Evolutionary conservation across 1,139 yeast genomes (phyloP), one percentile per base, ranked within the genome.

Genomic region (Candida tropicalis): DNA sequence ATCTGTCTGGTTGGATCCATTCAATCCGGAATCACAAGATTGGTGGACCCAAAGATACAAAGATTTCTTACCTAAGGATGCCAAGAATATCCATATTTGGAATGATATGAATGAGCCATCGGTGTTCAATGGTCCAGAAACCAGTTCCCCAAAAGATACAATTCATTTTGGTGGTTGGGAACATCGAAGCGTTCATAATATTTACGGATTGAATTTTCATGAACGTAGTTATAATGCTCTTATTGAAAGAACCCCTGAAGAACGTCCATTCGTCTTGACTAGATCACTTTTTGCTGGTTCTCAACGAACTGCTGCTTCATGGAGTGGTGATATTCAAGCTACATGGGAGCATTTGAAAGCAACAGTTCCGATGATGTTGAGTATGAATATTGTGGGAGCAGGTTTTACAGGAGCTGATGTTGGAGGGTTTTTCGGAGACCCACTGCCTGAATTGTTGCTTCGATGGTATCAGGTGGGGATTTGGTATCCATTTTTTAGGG

Each of bases 51-150:
- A 50, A 13, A 59, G 60, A 20, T 69, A 63, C 48, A 60, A 66
- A 43, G 52, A 54, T 4, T 79, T 86, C 46, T 72, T 82, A 50
- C 68, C 74, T 27, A 70, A 81, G 4, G 95, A 93, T 57, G 62
- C 89, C 42, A 70, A 81, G 6, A 93, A 93, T 57, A 62, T 90
- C 42, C 86, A 85, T 56, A 69, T 95, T 24, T 93, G 99, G 99
- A 95, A 93, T 62, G 99, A 95, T 62, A 93, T 93, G 99, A 89
- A 87, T 64, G 99, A 93, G 64, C 98, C 98, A 0, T 88, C 97
- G 0, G 86, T 93, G 3, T 95, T 93, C 61, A 81, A 84, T 55
- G 99, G 98, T 0, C 96, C 98, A 1, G 99, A 93, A 62, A 89
- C 97, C 0, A 70, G 95, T 0, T 81, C 93, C 34, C 95, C 95